Evolutionary conservation across 2,329 filamentous ascomycete species (phyloP).

Genomic region (Neopestalotiopsis rosae): DNA sequence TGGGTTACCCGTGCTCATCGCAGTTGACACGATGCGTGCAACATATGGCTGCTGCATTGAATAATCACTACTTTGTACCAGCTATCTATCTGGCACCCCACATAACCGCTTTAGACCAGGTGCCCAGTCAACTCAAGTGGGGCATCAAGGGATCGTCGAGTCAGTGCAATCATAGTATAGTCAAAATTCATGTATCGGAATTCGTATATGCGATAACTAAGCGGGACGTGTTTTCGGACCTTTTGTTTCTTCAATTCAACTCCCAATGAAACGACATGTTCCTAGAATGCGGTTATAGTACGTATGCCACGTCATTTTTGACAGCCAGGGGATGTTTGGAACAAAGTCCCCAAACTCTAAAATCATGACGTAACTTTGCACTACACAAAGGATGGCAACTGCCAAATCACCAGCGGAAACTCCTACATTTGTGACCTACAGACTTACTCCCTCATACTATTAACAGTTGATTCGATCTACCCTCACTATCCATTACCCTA

Average conservation of each 20-base stretch:
- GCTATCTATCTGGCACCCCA: too few relatives aligned
- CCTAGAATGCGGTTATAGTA: background rate
- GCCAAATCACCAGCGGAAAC: background rate
- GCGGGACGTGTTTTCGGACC: too few relatives aligned
- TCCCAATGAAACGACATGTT: too few relatives aligned
- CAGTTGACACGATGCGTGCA: too few relatives aligned
- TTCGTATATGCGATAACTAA: background rate
- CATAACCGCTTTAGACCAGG: constrained; percentile 1
- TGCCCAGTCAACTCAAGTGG: background rate
- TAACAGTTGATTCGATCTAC: background rate
- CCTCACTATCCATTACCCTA: background rate
- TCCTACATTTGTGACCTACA: too few relatives aligned
- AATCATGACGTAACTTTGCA: constrained; percentile 12
- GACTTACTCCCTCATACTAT: background rate
- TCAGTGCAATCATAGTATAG: too few relatives aligned
- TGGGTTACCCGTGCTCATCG: too few relatives aligned
- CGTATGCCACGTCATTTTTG: constrained; percentile 1
- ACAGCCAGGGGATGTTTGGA: background rate
- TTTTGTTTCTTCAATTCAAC: too few relatives aligned
- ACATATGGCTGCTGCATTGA: too few relatives aligned
- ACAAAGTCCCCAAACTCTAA: background rate
- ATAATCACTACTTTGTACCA: too few relatives aligned
- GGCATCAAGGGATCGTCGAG: too few relatives aligned
- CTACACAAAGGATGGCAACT: background rate
- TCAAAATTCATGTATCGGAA: background rate